Conservation (phyloP, 345 rosid genomes). For the Linum trigynum region DNA sequence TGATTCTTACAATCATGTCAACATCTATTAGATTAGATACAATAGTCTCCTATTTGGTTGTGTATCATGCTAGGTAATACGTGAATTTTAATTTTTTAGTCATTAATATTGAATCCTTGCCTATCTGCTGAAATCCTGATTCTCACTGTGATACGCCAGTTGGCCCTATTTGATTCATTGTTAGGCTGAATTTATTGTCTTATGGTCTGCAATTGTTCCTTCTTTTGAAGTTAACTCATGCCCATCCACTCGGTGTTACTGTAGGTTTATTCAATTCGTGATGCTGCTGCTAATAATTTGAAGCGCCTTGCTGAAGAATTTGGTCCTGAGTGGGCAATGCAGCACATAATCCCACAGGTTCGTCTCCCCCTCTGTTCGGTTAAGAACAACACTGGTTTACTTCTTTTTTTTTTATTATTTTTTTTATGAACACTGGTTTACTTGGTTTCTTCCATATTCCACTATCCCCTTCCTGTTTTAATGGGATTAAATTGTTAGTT, state of each 20-base stretch:
- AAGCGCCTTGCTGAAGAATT: constrained; percentile 96
- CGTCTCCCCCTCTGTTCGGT: not conserved
- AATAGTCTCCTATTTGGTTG: not conserved
- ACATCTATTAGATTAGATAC: not conserved
- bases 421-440: too few relatives aligned
- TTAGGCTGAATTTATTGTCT: not conserved
- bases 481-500: not conserved
- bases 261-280: constrained; percentile 86
- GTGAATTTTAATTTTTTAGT: too few relatives aligned
- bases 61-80: too few relatives aligned
- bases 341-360: constrained; percentile 94
- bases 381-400: not conserved
- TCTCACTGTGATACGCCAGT: not conserved
- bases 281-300: constrained; percentile 89
- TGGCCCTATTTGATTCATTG: not conserved
- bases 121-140: not conserved
- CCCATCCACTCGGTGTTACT: not conserved
- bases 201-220: not conserved
- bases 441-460: not conserved
- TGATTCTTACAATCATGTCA: not conserved
- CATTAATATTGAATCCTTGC: too few relatives aligned
- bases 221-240: not conserved
- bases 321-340: constrained; percentile 99
- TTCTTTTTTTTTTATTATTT: too few relatives aligned
- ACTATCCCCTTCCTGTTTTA: not conserved